Percentiles rank a stretch among this genome's conserved stretches.
Conservation (phyloP, 352 stramenopile species). For the Phytophthora hibernalis region DNA sequence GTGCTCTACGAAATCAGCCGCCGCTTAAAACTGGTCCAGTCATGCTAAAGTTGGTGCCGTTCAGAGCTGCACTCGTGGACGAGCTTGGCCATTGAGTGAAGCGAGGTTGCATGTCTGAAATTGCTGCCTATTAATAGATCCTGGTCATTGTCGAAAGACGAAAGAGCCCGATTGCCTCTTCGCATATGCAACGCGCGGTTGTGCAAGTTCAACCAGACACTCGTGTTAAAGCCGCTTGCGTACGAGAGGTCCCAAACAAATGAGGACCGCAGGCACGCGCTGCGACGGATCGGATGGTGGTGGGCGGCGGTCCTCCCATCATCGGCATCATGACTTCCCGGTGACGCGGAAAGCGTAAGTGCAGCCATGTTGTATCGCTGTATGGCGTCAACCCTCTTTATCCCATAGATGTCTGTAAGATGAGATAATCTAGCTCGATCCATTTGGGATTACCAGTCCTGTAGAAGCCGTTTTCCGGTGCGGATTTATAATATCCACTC, state of each 20-base stretch:
- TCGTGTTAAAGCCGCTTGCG: background rate
- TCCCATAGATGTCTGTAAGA: background rate
- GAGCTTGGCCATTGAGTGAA: too few species aligned
- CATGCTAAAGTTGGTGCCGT: too few species aligned
- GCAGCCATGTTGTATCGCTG: background rate
- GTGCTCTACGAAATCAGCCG: too few species aligned
- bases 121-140: too few species aligned
- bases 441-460: background rate
- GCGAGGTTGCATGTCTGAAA: too few species aligned
- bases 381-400: background rate
- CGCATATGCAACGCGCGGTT: slow-evolving; percentile 10
- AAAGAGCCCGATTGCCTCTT: background rate
- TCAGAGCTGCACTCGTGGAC: too few species aligned
- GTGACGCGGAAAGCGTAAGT: slow-evolving; percentile 25
- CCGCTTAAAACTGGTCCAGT: too few species aligned
- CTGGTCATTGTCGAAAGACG: too few species aligned
- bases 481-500: slow-evolving; percentile 6
- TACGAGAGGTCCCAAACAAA: background rate
- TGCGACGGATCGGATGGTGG: background rate
- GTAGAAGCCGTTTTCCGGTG: slow-evolving; percentile 14
- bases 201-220: slow-evolving; percentile 8
- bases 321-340: background rate
- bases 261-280: background rate
- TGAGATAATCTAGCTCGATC: background rate
- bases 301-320: background rate